Base-by-base conservation (phyloP, 2,329 filamentous ascomycete species). In the Phialophora tarda region DNA sequence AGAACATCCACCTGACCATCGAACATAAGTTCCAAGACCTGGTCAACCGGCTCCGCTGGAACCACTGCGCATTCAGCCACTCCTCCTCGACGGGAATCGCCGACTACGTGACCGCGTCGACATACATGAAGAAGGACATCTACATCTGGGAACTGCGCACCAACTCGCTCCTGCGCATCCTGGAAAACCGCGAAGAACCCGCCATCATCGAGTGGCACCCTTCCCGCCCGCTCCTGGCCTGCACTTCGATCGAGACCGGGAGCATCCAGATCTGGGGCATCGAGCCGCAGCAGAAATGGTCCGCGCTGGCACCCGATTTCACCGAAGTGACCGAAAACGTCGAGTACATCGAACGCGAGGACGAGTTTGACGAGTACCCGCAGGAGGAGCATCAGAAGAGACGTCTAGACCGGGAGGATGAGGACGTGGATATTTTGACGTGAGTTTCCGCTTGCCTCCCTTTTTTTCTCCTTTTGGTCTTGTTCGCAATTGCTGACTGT, bases 11-110 rank as follows among this genome's bases (percentile, higher is more conserved):
- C 73, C 83, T 99, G 48, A 91, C 95, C 48, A 87, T 97, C 12
- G 94, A 99, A 78, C 95, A 99, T 81, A 98, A 97, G 76, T 99
- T 98, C 74, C 93, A 98, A 78, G 96, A 99, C 76, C 90, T 98
- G 3, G 95, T 99, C 59, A 98, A 99, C 76, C 88, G 91, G 53
- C 82, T 98, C 12, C 93, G 91, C 6, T 99, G 95, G 95, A 99
- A 98, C 75, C 93, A 97, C 75, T 93, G 97, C 65, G 93, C 93
- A 0, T 98, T 99, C 77, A 96, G 92, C 74, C 71, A 71, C 53
- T 68, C 63, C 14, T 67, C 70, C 12, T 58, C 69, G 8, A 66
- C 68, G 2, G 64, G 65, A 8, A 63, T 68, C 24, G 71, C 70
- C 41, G 95, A 99, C 78, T 98, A 98, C 76, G 93, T 99, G 48